Evolutionary conservation across 2,329 filamentous ascomycete genomes (phyloP), one percentile per base, ranked within the genome.

Genomic region (Bipolaris sorokiniana): DNA sequence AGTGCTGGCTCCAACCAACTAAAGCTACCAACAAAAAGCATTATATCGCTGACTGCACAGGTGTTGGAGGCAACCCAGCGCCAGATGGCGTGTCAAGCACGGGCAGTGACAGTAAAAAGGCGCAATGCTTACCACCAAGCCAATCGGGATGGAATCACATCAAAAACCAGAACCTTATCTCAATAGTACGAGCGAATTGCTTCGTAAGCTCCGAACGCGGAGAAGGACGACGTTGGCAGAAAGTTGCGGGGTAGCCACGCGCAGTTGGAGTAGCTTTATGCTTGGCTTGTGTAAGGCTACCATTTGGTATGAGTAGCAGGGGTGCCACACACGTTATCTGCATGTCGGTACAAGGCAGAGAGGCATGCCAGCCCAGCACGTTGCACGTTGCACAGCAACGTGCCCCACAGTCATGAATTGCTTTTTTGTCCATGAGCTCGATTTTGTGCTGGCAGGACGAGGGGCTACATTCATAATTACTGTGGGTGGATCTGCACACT

Each of bases 31-130:
- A 31, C 22, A 7, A 72, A 71, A 58, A 54, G 47, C 1, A 59
- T 70, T 16, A 62, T 73, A 5, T 59, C 60, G 3, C 46, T 70
- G 13, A 70, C 65, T 1, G 51, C 70, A n/a, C 62, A 48, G 18
- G 68, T 69, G 6, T 74, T 75, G 54, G 72, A 73, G 37, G 69
- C 71, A 28, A 67, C 77, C 5, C 58, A 69, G n/a, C 72, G 70
- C 34, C 64, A 67, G 40, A 66, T 71, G 28, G 71, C 71, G 2
- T 64, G 69, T 44, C 61, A 63, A 50, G 70, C 70, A 37, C 68
- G 73, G 53, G 63, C 67, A 16, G 70, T 61, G 11, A 68, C 69
- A 7, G 63, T 72, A 13, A 70, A 69, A 57, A 71, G 66, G 3
- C 62, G 72, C 26, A 70, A 75, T 42, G 65, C 61, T 47, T 72